Conservation (phyloP, 805 yeast genomes). For the Teunomyces gatunensis region DNA sequence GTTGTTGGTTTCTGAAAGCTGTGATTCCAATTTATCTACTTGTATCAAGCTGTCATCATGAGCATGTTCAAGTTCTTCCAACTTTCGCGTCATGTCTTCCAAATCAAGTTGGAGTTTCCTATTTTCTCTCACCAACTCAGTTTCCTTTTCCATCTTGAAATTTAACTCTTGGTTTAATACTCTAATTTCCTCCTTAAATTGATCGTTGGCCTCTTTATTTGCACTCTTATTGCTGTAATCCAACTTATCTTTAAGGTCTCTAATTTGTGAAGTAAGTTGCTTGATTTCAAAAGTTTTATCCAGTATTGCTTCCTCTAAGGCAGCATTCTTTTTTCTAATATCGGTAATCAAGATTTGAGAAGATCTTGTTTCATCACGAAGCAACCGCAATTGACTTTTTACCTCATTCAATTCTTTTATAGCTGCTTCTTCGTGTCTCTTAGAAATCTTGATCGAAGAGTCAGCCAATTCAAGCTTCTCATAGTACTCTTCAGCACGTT, state of each 20-base stretch:
- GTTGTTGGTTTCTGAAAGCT: constrained; percentile 24
- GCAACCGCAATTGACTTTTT: constrained; percentile 41
- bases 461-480: constrained; percentile 77
- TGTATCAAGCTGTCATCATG: constrained; percentile 41
- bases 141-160: constrained; percentile 59
- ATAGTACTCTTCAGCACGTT: constrained; percentile 71
- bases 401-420: constrained; percentile 48
- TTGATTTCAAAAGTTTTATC: constrained; percentile 56
- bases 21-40: constrained; percentile 35
- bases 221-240: constrained; percentile 47
- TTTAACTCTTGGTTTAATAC: constrained; percentile 52
- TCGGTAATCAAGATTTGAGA: constrained; percentile 54
- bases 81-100: constrained; percentile 40
- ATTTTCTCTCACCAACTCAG: constrained; percentile 60
- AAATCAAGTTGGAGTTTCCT: constrained; percentile 60
- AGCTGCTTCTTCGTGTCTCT: constrained; percentile 57
- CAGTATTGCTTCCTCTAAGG: constrained; percentile 54
- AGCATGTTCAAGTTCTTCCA: constrained; percentile 26
- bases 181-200: constrained; percentile 51
- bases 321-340: constrained; percentile 48
- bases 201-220: constrained; percentile 41
- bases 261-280: constrained; percentile 46
- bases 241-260: constrained; percentile 54
- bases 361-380: constrained; percentile 50
- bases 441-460: constrained; percentile 60